Base-by-base conservation (phyloP, 257 asterid genomes). In the Hygrophila difformis region DNA sequence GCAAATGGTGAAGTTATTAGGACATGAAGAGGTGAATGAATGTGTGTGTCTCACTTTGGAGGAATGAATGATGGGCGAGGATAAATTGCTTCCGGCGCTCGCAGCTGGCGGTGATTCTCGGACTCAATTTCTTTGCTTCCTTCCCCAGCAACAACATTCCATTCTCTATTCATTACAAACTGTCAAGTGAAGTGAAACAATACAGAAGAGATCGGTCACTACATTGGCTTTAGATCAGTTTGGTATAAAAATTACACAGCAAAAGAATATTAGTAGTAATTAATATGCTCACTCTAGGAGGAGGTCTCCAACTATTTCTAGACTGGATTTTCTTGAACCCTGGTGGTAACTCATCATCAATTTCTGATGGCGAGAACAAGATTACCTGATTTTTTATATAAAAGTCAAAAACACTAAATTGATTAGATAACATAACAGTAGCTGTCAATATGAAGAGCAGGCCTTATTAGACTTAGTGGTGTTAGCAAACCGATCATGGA, bases 21-120 rank as follows among this genome's bases (percentile, higher is more conserved):
- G 29, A 24, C 3, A 24, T 7, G 7, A 24, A 24, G 5, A 24
- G n/a, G n/a, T n/a, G n/a, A n/a, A 24, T 2, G 7, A 24, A 7
- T 3, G 5, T 5, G 14, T 5, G 21, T 34, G 44, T 43, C 68
- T 28, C 50, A 91, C 98, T 91, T 67, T 21, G 72, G 74, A 61
- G 98, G 98, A 67, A 91, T 86, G 51, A 94, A 77, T 10, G 98
- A 82, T 7, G 71, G 84, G 16, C 94, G 93, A 3, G 98, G 98
- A 69, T 91, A 91, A 26, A 86, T 75, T 17, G 98, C 98, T 78
- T 91, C 96, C 0, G 86, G 75, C 49, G 86, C 82, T 71, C 79
- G 75, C 78, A 74, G 63, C 57, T 72, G 88, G 23, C 98, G 81
- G 44, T 69, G 67, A 43, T 70, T 74, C 55, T 86, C 81, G 19